Percentiles rank a stretch among this genome's conserved stretches.
Evolutionary conservation across 306 rosid species (phyloP).

Genomic region (Vicia sativa): DNA sequence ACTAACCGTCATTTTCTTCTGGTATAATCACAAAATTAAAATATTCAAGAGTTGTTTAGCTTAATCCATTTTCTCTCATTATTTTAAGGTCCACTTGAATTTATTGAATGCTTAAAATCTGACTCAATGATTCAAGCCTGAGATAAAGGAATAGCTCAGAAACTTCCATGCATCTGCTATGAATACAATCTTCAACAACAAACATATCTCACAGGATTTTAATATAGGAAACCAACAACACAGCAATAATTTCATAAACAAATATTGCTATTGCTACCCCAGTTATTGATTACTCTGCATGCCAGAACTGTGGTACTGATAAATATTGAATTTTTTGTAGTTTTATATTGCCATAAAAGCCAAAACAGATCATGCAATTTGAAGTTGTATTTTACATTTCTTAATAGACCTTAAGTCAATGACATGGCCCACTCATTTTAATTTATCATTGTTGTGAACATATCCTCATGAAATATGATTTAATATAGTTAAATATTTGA

Average conservation of each 20-base stretch:
- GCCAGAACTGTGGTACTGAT: slow-evolving; percentile 20
- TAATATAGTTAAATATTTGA: slow-evolving; percentile 35
- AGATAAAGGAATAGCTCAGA: slow-evolving; percentile 34
- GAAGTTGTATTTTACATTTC: slow-evolving; percentile 12
- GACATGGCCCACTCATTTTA: slow-evolving; percentile 46
- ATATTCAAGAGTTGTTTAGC: background rate
- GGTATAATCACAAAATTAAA: slow-evolving; percentile 9
- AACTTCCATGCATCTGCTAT: slow-evolving; percentile 39
- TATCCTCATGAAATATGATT: slow-evolving; percentile 35
- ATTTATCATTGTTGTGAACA: slow-evolving; percentile 32
- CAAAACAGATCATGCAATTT: slow-evolving; percentile 46
- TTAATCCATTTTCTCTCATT: slow-evolving; percentile 22
- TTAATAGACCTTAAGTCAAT: slow-evolving; percentile 47
- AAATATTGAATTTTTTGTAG: slow-evolving; percentile 7
- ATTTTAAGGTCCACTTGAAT: slow-evolving; percentile 35
- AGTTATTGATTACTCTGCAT: slow-evolving; percentile 30
- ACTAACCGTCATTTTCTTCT: slow-evolving; percentile 19
- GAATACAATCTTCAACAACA: slow-evolving; percentile 26
- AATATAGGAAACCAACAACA: slow-evolving; percentile 15
- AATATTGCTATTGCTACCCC: slow-evolving; percentile 18
- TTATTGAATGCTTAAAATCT: slow-evolving; percentile 21
- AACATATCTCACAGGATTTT: slow-evolving; percentile 32
- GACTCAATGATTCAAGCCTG: slow-evolving; percentile 2
- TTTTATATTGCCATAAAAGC: slow-evolving; percentile 38
- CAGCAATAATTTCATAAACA: slow-evolving; percentile 26